Base-by-base conservation (phyloP, 1,139 yeast species). In the Kluyveromyces sp. region DNA sequence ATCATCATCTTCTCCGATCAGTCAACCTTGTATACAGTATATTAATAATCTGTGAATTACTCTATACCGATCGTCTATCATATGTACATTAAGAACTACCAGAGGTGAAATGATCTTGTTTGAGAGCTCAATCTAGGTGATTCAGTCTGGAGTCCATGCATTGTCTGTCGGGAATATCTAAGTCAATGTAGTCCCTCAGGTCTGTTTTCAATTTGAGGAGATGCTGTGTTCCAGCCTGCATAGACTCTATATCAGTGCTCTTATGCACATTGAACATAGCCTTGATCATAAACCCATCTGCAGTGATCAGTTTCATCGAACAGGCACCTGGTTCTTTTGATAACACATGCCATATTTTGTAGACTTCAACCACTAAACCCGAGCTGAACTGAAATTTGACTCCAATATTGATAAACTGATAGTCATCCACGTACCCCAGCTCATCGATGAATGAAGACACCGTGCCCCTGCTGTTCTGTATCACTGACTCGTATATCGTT, bases 141-240 rank as follows among this genome's bases (percentile, higher is more conserved):
- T 47, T 49, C 38, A 77, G 69, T 54, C 95, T 71, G 3, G 88
- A 75, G 61, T 88, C 96, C 86, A 87, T 85, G 36, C 72, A 71
- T 61, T 77, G 79, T 52, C 96, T 69, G 58, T 85, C 94, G 2
- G 95, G 95, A 33, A 83, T 75, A 33, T 70, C 77, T 42, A 88
- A 68, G 41, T 78, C 77, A 15, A 88, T 71, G 45, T 87, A 67
- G 12, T 87, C 88, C 45, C 73, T 68, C 48, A 88, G 66, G 44
- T 79, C 84, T 16, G 70, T 77, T 60, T 83, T 87, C 36, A 86
- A 63, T 41, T 67, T 69, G 40, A 78, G 68, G 46, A 88, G 65
- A 43, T 80, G 80, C 47, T 76, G 75, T 2, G 80, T 77, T 1
- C 88, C 88, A 43, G 72, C 73, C 46, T 77, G 78, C 12, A 84